Evolutionary conservation across 2,329 filamentous ascomycete species (phyloP).

Genomic region (Aspergillus sp.): DNA sequence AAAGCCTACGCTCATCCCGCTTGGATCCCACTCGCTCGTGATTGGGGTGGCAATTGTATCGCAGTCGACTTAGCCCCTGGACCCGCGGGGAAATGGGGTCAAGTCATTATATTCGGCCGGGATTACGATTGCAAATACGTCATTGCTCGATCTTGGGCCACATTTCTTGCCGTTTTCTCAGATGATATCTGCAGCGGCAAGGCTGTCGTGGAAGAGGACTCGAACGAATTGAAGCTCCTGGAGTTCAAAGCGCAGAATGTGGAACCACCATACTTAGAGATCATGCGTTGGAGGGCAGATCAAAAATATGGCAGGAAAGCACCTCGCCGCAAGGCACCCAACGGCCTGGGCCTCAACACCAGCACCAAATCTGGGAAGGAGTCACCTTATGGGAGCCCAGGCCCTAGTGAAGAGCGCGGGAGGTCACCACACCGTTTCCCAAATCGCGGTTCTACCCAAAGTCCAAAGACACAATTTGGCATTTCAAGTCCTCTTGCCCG

Average conservation of each 20-base stretch:
- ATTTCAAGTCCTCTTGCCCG: conserved; percentile 48
- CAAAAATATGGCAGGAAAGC: conserved; percentile 78
- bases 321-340: conserved; percentile 50
- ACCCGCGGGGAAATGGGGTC: conserved; percentile 87
- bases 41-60: conserved; percentile 98
- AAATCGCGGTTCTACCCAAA: conserved; percentile 41
- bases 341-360: conserved; percentile 55
- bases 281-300: conserved; percentile 90
- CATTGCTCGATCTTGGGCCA: conserved; percentile 85
- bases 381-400: conserved; percentile 54
- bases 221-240: conserved; percentile 82
- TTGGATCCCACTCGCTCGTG: conserved; percentile 94
- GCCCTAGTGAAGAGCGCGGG: conserved; percentile 47
- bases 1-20: conserved; percentile 90
- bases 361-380: conserved; percentile 49
- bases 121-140: conserved; percentile 99
- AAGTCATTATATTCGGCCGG: conserved; percentile 92
- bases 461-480: conserved; percentile 44
- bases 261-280: conserved; percentile 91
- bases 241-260: conserved; percentile 88
- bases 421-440: conserved; percentile 51
- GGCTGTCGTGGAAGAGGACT: conserved; percentile 90
- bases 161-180: conserved; percentile 80
- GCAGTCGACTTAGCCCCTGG: conserved; percentile 91
- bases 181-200: conserved; percentile 90